Evolutionary conservation across 495 filamentous ascomycete species (phyloP).

Genomic region (Corynascus novoguineensis): DNA sequence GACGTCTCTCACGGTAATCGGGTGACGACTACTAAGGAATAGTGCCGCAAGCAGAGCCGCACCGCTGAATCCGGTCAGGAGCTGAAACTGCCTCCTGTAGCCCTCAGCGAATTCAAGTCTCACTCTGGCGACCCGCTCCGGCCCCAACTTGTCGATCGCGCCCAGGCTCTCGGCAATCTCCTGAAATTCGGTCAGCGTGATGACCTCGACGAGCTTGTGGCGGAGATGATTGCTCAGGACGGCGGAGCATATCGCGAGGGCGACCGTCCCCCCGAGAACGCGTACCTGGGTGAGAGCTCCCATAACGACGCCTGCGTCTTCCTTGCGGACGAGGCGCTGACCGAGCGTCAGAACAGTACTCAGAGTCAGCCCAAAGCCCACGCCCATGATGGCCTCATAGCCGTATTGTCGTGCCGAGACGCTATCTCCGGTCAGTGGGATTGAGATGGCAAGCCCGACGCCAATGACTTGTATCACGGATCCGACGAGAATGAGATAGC

Average conservation of each 20-base stretch:
- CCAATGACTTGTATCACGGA: slow-evolving; percentile 42
- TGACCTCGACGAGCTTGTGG: too few species aligned
- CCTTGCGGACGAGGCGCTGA: too few species aligned
- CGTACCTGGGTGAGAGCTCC: slow-evolving; percentile 45
- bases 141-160: too few species aligned
- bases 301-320: slow-evolving; percentile 31
- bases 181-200: too few species aligned
- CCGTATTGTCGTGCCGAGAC: slow-evolving; percentile 34
- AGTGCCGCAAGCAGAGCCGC: too few species aligned
- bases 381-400: slow-evolving; percentile 44
- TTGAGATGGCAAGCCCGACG: slow-evolving; percentile 37
- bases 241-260: slow-evolving; percentile 26
- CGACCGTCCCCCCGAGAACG: slow-evolving; percentile 47
- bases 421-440: slow-evolving; percentile 29
- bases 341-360: slow-evolving; percentile 37
- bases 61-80: too few species aligned
- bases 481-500: slow-evolving; percentile 42
- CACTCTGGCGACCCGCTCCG: too few species aligned
- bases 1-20: too few species aligned
- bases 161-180: background rate
- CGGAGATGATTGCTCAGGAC: slow-evolving; percentile 13
- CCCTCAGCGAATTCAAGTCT: too few species aligned
- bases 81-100: too few species aligned
- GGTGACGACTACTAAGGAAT: too few species aligned
- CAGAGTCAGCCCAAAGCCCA: slow-evolving; percentile 40